Base-by-base conservation (phyloP, 805 yeast genomes). In the Isabelozyma pseudorhagii region DNA sequence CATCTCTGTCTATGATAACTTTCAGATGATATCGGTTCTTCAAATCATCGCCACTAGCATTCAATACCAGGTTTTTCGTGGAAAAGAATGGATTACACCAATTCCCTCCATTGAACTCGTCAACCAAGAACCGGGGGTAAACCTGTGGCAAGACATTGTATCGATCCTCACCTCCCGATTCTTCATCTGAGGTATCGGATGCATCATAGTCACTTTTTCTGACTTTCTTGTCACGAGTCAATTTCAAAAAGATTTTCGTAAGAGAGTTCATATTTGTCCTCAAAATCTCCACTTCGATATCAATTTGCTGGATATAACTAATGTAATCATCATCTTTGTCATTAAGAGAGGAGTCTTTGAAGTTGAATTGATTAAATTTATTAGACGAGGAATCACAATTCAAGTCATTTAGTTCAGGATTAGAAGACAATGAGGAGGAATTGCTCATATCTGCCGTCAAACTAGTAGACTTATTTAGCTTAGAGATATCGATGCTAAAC, bases 71-170 rank as follows among this genome's bases (percentile, higher is more conserved):
- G 45, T 69, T 73, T 36, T 58, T 55, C 44, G 72, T 59, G 42
- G 74, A 62, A 54, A 81, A 79, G 55, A 85, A 84, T 25, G 88
- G 89, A 57, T 85, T 86, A 44, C 81, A 78, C 85, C 91, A 87
- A 52, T 84, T 83, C n/a, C 92, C 93, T 14, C 91, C 93, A 56
- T 83, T 83, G 62, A 83, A 87, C 48, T 79, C 81, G 28, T 83
- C 82, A 40, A 78, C 74, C 15, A 87, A 66, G 57, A 87, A 84
- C 51, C 94, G 73, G 8, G 94, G 91, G 54, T 83, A 81, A 2
- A 84, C 68, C 60, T 85, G 86, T 0, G 93, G 94, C 36, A 85
- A 52, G 13, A 66, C 46, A 44, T 72, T 66, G 52, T 57, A 65
- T 18, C 77, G 53, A 34, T 68, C 72, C 46, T 65, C 68, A 5